Base-by-base conservation (phyloP, 768 basidiomycete genomes). In the Termitomyces sp. region DNA sequence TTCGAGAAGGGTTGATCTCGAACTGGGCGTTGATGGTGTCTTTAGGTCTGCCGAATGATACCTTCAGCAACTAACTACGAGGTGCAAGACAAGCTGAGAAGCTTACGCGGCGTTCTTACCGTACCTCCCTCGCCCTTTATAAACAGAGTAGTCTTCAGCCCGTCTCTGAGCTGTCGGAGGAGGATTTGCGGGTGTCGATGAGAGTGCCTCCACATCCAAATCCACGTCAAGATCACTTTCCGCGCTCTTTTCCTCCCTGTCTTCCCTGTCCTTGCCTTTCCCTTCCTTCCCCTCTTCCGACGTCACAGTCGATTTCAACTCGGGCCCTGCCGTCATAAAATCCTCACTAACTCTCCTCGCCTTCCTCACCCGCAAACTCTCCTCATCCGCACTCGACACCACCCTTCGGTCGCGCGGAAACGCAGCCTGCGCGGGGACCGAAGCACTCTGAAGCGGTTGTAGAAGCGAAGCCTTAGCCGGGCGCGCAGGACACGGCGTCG, bases 81-180 rank as follows among this genome's bases (percentile, higher is more conserved):
- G 23, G 35, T 30, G 23, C 52, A 32, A 23, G 16, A 28, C 36
- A 41, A 36, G 36, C 49, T 28, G 13, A 6, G 66, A 43, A 33
- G 58, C 77, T 32, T 65, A 79, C 77, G 64, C 63, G 47, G 59
- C 51, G 33, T 63, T 65, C 63, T 79, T 79, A 3, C 77, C 81
- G 55, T 87, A 86, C 67, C 85, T 72, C n/a, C 85, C 86, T 40
- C 79, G 75, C 30, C 83, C 84, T 69, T 86, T 86, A 67, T 77
- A 81, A 6, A 70, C 73, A 0, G 79, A 78, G 59, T 81, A 82
- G 59, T 80, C 79, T 4, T 70, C 70, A 4, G 61, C 49, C 13
- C 62, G 64, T 47, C 68, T 71, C 46, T 67, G 64, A 10, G 56
- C 63, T n/a, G 50, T 64, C 18, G 63, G 62, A 28, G 59, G 60